Evolutionary conservation across 495 filamentous ascomycete species (phyloP).

Genomic region (Talaromyces liani): DNA sequence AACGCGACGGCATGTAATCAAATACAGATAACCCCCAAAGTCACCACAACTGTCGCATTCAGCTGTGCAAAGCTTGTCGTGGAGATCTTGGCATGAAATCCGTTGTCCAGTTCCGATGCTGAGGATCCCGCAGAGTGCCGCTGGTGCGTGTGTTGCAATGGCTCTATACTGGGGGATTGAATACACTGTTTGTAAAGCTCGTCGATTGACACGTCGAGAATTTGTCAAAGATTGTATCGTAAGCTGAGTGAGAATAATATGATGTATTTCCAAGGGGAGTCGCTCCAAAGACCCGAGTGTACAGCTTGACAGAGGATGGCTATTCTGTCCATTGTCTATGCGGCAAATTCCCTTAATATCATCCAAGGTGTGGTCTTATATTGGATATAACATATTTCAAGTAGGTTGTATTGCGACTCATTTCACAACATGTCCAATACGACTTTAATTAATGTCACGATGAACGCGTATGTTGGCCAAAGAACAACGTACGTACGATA

Average conservation of each 20-base stretch:
- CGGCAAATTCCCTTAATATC: background rate
- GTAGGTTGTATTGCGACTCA: background rate
- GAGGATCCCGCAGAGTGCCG: slow-evolving; percentile 19
- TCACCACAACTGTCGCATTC: slow-evolving; percentile 24
- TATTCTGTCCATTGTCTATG: background rate
- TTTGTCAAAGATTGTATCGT: slow-evolving; percentile 16
- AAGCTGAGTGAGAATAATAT: slow-evolving; percentile 14
- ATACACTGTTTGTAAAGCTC: slow-evolving; percentile 13
- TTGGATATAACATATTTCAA: background rate
- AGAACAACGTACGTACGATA: too few species aligned
- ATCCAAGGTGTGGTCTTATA: slow-evolving; percentile 2
- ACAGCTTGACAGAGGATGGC: background rate
- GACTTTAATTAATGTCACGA: too few species aligned
- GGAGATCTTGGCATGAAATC: slow-evolving; percentile 20
- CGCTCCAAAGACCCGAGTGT: slow-evolving; percentile 14
- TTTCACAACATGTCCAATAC: background rate
- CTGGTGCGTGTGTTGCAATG: slow-evolving; percentile 13
- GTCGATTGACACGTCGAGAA: slow-evolving; percentile 18
- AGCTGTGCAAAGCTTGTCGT: slow-evolving; percentile 21
- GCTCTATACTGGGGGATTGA: slow-evolving; percentile 16
- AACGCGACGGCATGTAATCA: slow-evolving; percentile 28
- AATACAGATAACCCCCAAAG: slow-evolving; percentile 28
- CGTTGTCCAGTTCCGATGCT: slow-evolving; percentile 19
- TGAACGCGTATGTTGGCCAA: too few species aligned
- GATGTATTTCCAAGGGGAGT: slow-evolving; percentile 19